Evolutionary conservation across 225 moss, liverwort and hornwort species (phyloP), one percentile per base, ranked within the genome.

Genomic region (Climacium dendroides): DNA sequence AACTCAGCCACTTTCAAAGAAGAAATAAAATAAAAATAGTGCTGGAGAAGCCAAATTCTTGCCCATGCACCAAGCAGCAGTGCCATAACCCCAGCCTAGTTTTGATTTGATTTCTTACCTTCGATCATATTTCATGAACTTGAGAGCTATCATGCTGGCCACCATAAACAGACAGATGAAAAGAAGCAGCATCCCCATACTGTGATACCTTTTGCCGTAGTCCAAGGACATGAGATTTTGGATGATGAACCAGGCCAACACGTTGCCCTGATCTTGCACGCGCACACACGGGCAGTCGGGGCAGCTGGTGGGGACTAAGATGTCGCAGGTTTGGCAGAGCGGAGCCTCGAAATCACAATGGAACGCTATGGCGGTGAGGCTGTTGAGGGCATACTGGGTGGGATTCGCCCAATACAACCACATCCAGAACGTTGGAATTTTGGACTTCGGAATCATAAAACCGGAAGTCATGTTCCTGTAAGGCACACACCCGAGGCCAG

Each of bases 401-500:
- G 97, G 97, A 61, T 98, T 97, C 1, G 93, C 81, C 95, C 97
- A 97, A 73, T 98, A 98, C 41, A 97, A 88, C 96, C 97, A 97
- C 53, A 98, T 97, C 97, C 97, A 96, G 37, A 97, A 97, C 34
- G 88, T 92, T 2, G 95, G 96, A 35, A 97, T 97, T 50, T 94
- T 88, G 13, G 85, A 91, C 63, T 95, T 95, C 0, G 96, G 94
- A 80, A 98, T 98, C 97, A 98, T 96, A 45, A 98, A 98, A 18
- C 96, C 97, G 2, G 94, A 98, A n/a, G 96, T 95, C 97, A 95
- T 98, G 78, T 98, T 98, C 97, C 95, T 97, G 87, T n/a, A 77
- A 84, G 69, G 9, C 45, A 45, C 45, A 45, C 37, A 83, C 23
- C 35, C 16, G 39, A 57, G 7, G 18, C 10, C 3, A 58, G 8